Percentiles rank a stretch among this genome's conserved stretches.
phyloP scores from a whole-genome alignment of 164 flowering plant genomes.

The Warburgia ugandensis region DNA sequence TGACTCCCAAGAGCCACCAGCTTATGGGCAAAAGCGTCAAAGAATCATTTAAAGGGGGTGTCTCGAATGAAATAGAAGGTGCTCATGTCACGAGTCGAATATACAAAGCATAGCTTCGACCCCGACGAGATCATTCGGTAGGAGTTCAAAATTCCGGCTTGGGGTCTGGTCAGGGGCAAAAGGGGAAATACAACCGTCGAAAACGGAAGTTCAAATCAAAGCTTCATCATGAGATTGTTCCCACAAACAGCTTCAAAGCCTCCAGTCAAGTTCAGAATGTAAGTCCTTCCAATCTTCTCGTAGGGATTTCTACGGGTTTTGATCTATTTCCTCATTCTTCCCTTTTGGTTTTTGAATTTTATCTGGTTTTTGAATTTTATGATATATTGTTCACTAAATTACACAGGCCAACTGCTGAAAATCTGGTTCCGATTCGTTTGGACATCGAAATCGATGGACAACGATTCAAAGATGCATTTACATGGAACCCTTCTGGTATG shows the following conservation, averaged over 20 bases:
- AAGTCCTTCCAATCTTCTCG: constrained; percentile 8
- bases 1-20: too few relatives aligned
- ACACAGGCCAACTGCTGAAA: constrained; percentile 79
- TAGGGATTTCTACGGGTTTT: neutral
- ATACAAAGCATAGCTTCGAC: too few relatives aligned
- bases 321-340: neutral
- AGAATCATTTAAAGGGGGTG: too few relatives aligned
- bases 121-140: too few relatives aligned
- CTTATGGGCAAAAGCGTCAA: too few relatives aligned
- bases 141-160: neutral
- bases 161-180: neutral
- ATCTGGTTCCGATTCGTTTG: constrained; percentile 75
- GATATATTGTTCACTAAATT: neutral
- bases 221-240: constrained; percentile 16
- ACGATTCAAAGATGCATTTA: constrained; percentile 69
- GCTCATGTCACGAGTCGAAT: too few relatives aligned
- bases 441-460: constrained; percentile 84
- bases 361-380: neutral
- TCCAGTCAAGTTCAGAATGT: constrained; percentile 70
- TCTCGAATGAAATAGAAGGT: too few relatives aligned
- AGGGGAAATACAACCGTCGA: neutral
- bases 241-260: constrained; percentile 9
- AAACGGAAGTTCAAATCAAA: too few relatives aligned
- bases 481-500: constrained; percentile 87
- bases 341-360: neutral